phyloP scores from a whole-genome alignment of 2,329 filamentous ascomycete genomes.

The Trichoderma sp. region DNA sequence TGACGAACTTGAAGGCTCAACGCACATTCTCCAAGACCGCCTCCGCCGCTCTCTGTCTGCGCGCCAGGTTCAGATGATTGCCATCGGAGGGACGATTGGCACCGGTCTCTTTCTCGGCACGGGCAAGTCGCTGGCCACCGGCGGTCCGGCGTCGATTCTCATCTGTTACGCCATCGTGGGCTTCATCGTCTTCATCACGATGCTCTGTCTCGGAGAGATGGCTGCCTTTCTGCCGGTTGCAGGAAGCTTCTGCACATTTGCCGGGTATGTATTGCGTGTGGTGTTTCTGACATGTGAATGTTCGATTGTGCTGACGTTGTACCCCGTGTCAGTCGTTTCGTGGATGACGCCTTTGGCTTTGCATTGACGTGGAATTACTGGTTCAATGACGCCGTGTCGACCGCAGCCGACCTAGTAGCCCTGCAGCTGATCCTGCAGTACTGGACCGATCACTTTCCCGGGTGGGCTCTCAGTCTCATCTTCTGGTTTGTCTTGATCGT shows the following conservation, averaged over 20 bases:
- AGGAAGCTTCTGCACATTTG: conserved; percentile 58
- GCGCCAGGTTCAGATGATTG: conserved; percentile 70
- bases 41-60: conserved; percentile 59
- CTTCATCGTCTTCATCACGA: conserved; percentile 60
- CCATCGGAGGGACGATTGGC: conserved; percentile 61
- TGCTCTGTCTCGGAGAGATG: conserved; percentile 63
- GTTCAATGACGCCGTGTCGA: conserved; percentile 63
- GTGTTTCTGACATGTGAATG: not conserved
- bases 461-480: conserved; percentile 64
- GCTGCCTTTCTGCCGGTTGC: conserved; percentile 55
- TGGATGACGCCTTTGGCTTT: conserved; percentile 58
- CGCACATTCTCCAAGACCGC: conserved; percentile 44
- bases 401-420: conserved; percentile 60
- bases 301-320: conserved; percentile 14
- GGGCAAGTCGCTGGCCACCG: conserved; percentile 60
- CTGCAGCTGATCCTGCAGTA: conserved; percentile 59
- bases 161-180: conserved; percentile 61
- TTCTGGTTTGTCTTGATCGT: conserved; percentile 60
- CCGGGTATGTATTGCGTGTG: conserved; percentile 36
- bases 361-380: conserved; percentile 63
- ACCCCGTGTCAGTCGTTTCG: conserved; percentile 44
- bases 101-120: conserved; percentile 66
- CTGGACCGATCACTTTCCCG: conserved; percentile 64
- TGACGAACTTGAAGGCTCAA: conserved; percentile 26
- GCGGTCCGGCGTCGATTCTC: conserved; percentile 61